phyloP scores from a whole-genome alignment of 139 green algal species.

The Auxenochlorella pyrenoidosa region DNA sequence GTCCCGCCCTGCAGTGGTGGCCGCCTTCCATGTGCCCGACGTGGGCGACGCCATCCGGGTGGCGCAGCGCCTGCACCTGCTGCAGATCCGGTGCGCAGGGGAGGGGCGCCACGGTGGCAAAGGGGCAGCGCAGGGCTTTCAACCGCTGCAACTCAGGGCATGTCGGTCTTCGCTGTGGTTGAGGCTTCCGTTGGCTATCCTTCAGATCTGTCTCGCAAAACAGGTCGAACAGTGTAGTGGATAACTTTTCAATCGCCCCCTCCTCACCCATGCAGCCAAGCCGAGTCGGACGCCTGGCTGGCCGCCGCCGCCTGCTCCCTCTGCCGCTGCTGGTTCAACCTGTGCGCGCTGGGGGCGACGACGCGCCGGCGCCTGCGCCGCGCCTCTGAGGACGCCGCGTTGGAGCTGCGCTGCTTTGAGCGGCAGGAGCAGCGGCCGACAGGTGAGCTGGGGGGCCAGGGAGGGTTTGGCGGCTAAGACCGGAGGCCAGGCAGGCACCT shows the following conservation, averaged over 20 bases:
- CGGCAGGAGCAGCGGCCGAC: slow-evolving; percentile 47
- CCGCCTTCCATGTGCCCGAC: not conserved
- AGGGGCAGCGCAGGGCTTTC: no score
- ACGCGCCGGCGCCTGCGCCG: slow-evolving; percentile 12
- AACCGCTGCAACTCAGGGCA: no score
- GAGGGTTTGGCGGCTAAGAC: no score
- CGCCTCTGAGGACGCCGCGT: slow-evolving; percentile 11
- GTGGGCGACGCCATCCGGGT: slow-evolving; percentile 34
- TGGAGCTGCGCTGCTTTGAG: slow-evolving; percentile 52
- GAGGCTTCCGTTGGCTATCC: no score
- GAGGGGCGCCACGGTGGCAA: not conserved
- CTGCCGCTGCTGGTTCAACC: slow-evolving; percentile 40
- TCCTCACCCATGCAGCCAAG: no score
- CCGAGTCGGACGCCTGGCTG: not conserved
- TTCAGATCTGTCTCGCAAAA: no score
- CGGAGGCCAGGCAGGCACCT: no score
- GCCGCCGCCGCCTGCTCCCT: slow-evolving; percentile 24
- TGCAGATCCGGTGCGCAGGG: slow-evolving; percentile 26
- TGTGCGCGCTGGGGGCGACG: slow-evolving; percentile 29
- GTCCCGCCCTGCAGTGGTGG: not conserved
- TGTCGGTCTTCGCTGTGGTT: no score
- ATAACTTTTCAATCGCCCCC: no score
- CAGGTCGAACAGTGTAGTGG: no score
- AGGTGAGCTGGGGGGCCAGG: no score
- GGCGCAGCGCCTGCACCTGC: slow-evolving; percentile 25